Base-by-base conservation (phyloP, 345 rosid species). In the Eucalyptus regnans region DNA sequence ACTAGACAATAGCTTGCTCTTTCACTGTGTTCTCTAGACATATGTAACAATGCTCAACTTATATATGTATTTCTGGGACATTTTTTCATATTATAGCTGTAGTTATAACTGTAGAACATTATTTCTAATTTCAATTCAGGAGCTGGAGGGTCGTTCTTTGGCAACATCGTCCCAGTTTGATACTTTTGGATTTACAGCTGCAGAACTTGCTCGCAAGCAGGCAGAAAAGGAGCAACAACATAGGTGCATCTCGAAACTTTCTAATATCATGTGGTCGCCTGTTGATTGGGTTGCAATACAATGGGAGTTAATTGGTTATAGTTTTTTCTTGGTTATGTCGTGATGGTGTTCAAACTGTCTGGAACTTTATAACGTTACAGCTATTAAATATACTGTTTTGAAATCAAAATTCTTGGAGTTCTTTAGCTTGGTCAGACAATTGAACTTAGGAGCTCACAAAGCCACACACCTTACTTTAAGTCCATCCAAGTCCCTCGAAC, bases 121-220 rank as follows among this genome's bases (percentile, higher is more conserved):
- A 62, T 91, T 51, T 86, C 89, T 84, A 90, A 62, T 91, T 51
- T 86, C 89, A 86, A 90, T 91, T 86, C 90, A 98, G 99, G 99
- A 98, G 86, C 56, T 97, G 92, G 99, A 95, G 90, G 96, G 97
- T 86, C 93, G 89, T 84, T 90, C 94, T 86, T 91, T 98, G 90
- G 94, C 94, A 50, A 95, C 98, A 23, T 93, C 97, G 85, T 93
- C 97, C 29, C 96, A 97, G 84, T 98, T 98, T 91, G 99, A 98
- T 92, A 98, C 99, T 33, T 98, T 98, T 95, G 99, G 99, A 90
- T 98, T 94, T 94, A 96, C 99, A 58, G 96, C 99, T 90, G 98
- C 96, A 58, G 99, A 96, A 92, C 88, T 90, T 76, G 94, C 98
- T 92, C 99, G 96, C 87, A 97, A 95, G 91, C 96, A 96, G 92